phyloP scores from a whole-genome alignment of 2,329 filamentous ascomycete genomes.

The Beauveria sp. region DNA sequence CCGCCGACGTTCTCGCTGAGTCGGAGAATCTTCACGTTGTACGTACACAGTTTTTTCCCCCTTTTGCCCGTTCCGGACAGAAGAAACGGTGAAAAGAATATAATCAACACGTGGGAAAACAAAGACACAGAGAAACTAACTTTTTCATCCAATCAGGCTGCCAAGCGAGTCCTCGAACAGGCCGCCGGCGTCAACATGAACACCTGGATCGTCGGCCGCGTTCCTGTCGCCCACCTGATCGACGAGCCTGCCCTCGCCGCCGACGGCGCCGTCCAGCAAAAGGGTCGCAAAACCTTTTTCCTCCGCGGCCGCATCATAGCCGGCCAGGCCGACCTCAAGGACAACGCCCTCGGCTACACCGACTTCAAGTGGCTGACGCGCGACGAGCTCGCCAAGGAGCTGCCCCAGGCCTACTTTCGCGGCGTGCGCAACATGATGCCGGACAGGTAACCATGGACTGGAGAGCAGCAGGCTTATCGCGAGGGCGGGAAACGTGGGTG shows the following conservation, averaged over 20 bases:
- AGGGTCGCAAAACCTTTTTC: slow-evolving; percentile 85
- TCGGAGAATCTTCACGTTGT: slow-evolving; percentile 80
- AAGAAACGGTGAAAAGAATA: not conserved
- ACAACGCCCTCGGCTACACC: slow-evolving; percentile 62
- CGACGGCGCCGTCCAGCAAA: slow-evolving; percentile 33
- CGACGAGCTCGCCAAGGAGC: slow-evolving; percentile 68
- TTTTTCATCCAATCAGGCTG: slow-evolving; percentile 50
- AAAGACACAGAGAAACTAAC: not conserved
- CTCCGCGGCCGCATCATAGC: slow-evolving; percentile 95
- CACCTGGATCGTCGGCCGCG: slow-evolving; percentile 91
- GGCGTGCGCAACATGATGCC: slow-evolving; percentile 77
- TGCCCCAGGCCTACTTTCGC: slow-evolving; percentile 63
- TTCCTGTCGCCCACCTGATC: slow-evolving; percentile 75
- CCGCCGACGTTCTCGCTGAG: slow-evolving; percentile 58
- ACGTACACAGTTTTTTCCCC: slow-evolving; percentile 28
- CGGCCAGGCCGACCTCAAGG: slow-evolving; percentile 75
- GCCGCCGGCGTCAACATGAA: slow-evolving; percentile 93
- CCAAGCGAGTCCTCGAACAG: slow-evolving; percentile 68
- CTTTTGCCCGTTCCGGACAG: too few species aligned
- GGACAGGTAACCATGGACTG: slow-evolving; percentile 50
- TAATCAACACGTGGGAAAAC: not conserved
- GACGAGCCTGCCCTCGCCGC: slow-evolving; percentile 40
- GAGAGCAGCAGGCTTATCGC: not conserved
- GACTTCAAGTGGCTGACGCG: slow-evolving; percentile 92
- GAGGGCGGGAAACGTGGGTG: too few species aligned